Evolutionary conservation across 2,329 filamentous ascomycete species (phyloP), one percentile per base, ranked within the genome.

Genomic region (Rhynchosporium agropyri): DNA sequence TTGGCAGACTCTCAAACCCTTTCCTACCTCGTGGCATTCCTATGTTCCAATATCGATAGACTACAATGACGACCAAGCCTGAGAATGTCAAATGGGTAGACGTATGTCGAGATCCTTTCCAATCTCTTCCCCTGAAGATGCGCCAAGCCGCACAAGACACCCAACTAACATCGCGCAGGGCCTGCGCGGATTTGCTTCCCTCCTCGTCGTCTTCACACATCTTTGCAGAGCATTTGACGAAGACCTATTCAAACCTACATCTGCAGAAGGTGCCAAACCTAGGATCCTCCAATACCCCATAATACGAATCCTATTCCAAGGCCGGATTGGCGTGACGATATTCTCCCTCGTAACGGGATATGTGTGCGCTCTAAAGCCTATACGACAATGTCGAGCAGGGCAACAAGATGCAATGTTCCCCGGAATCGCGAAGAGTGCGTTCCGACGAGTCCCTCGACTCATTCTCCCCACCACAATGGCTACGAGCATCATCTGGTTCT

Each of bases 301-400:
- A 69, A 75, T 88, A 63, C 83, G 85, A 61, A 80, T 88, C 54
- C 77, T 83, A 45, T 78, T 82, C 56, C 84, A 86, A 70, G 85
- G 87, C 28, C 81, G 87, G 15, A 83, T 85, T 51, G 87, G 86
- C 74, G 87, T 89, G 2, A 82, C 85, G 13, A 84, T 89, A 66
- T 89, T 89, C 74, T 82, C 87, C 70, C 79, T 89, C 53, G 84
- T 88, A 45, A 85, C 85, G 28, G 85, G 85, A 62, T 88, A 86
- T 69, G 85, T 87, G 58, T 87, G 86, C 74, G 81, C 83, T 3
- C 78, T 87, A 58, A 86, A 87, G 69, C 83, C 85, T 15, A 80
- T 88, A 63, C 79, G 80, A 60, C 80, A 83, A 58, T 81, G 78
- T 69, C 80, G 82, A 59, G 76, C 81, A 38, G 84, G 83, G 58